Percentiles rank a stretch among this genome's conserved stretches.
Conservation (phyloP, 768 basidiomycete genomes). For the Aureoboletus auriporus region DNA sequence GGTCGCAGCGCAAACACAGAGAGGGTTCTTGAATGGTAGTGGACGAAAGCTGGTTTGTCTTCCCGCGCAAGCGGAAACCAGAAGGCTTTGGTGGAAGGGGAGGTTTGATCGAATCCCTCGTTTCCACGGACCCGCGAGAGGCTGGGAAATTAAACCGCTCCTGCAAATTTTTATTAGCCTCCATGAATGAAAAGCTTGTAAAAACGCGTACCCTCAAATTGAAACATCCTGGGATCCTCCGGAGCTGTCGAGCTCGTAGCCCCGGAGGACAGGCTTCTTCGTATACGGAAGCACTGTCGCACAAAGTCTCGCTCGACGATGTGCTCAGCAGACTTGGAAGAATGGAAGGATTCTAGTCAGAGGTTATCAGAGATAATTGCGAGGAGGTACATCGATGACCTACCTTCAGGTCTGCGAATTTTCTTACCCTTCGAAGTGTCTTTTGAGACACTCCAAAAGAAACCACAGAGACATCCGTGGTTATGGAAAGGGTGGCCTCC, state of each 20-base stretch:
- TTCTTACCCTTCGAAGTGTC: slow-evolving; percentile 1
- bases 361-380: background rate
- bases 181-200: background rate
- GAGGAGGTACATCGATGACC: background rate
- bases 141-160: background rate
- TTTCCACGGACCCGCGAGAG: background rate
- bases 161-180: background rate
- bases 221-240: slow-evolving; percentile 5
- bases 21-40: background rate
- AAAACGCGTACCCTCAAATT: slow-evolving; percentile 2
- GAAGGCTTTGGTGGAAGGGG: slow-evolving; percentile 4
- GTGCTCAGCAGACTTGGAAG: background rate
- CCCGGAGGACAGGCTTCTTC: background rate
- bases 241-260: background rate
- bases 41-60: background rate
- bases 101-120: background rate
- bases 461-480: background rate
- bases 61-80: background rate
- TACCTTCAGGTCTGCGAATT: slow-evolving; percentile 1
- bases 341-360: slow-evolving; percentile 1
- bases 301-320: background rate
- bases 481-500: background rate
- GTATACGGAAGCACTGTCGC: background rate
- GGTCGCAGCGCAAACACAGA: slow-evolving; percentile 4
- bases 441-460: background rate